Evolutionary conservation across 176 grass and related monocot genomes (phyloP).

Genomic region (Triticum timopheevii): DNA sequence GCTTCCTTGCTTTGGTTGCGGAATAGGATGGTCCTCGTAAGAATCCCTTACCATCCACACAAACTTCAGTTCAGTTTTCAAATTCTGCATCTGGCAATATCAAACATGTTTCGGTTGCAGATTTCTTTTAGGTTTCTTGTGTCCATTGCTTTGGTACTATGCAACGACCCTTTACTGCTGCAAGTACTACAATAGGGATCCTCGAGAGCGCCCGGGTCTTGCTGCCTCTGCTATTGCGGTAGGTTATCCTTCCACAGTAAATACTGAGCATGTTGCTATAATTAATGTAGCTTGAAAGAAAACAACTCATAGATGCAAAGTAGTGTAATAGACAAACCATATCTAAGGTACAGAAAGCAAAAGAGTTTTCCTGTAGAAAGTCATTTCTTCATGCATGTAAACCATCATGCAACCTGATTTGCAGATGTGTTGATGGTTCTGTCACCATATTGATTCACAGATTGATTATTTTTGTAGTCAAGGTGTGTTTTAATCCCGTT

Average conservation of each 20-base stretch:
- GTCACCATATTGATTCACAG: not conserved
- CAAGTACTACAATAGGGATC: constrained; percentile 86
- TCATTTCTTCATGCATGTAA: constrained; percentile 9
- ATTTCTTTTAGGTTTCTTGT: constrained; percentile 95
- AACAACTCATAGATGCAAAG: not conserved
- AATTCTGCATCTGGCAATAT: not conserved
- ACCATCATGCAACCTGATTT: not conserved
- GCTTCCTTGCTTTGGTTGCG: constrained; percentile 88
- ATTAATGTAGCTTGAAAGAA: constrained; percentile 19
- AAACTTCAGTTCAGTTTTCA: too few relatives aligned
- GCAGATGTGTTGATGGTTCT: not conserved
- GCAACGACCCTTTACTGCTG: constrained; percentile 68
- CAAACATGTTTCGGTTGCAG: constrained; percentile 43
- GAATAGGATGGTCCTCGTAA: constrained; percentile 97
- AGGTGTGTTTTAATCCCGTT: not conserved
- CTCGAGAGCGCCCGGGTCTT: constrained; percentile 89
- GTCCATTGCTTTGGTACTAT: constrained; percentile 82
- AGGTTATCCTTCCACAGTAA: constrained; percentile 17
- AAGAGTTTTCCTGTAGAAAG: not conserved
- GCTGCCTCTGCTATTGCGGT: constrained; percentile 82
- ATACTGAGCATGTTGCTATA: constrained; percentile 4
- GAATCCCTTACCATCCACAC: constrained; percentile 23
- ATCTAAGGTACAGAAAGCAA: not conserved
- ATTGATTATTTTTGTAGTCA: not conserved
- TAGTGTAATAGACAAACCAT: not conserved